A percentile compares a stretch with the other conserved stretches of the same genome.
Evolutionary conservation across 1,139 yeast genomes (phyloP).

Genomic region (Debaryomyces singareniensis): DNA sequence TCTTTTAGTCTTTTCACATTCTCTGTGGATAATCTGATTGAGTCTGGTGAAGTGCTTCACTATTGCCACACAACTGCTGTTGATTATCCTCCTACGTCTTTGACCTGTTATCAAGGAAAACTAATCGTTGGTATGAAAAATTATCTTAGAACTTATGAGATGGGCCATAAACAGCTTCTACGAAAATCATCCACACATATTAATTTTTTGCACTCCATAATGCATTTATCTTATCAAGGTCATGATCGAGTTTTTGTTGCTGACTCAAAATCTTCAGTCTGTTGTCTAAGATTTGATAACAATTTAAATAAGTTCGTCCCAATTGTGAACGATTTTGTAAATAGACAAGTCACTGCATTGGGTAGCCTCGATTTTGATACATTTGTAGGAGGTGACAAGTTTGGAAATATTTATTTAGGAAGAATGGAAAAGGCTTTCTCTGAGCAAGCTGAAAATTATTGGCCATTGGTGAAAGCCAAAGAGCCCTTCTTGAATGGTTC

Average conservation of each 20-base stretch:
- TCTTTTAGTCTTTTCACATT: no score
- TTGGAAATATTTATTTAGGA: constrained; percentile 71
- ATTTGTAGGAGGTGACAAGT: constrained; percentile 80
- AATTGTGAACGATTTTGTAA: constrained; percentile 63
- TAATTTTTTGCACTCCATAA: constrained; percentile 37
- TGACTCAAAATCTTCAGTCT: constrained; percentile 56
- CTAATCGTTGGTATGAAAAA: constrained; percentile 56
- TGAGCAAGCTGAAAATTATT: constrained; percentile 43
- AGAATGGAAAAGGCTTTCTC: constrained; percentile 48
- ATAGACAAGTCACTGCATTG: constrained; percentile 61
- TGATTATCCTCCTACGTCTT: constrained; percentile 41
- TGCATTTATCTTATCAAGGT: constrained; percentile 48
- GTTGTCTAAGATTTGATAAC: constrained; percentile 49
- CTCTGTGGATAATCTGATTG: constrained; percentile 16
- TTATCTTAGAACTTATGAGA: constrained; percentile 54
- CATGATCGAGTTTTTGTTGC: constrained; percentile 56
- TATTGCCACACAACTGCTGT: constrained; percentile 60
- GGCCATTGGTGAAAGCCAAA: constrained; percentile 34
- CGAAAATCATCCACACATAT: constrained; percentile 49
- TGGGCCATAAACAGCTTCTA: constrained; percentile 76
- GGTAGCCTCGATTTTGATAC: constrained; percentile 67
- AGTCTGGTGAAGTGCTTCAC: constrained; percentile 23
- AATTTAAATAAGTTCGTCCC: constrained; percentile 49
- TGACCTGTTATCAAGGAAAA: constrained; percentile 54
- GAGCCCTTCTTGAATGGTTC: constrained; percentile 44